A percentile compares a stretch with the other conserved stretches of the same genome.
phyloP scores from a whole-genome alignment of 192 early-diverging fungal genomes.

The Backusella circina region DNA sequence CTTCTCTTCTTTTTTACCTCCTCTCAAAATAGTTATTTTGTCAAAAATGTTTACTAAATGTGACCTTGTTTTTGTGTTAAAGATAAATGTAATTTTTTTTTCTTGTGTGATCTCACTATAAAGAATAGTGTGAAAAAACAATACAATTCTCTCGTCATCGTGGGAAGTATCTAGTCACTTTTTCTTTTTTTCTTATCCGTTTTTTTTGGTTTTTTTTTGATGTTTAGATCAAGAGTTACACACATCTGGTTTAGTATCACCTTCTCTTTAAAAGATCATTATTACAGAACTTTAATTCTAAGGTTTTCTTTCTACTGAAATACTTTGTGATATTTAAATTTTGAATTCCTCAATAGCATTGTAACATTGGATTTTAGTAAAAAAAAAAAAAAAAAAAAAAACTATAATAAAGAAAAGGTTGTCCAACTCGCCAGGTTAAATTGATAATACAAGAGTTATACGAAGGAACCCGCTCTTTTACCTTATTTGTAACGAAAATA shows the following conservation, averaged over 20 bases:
- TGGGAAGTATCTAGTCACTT: background rate
- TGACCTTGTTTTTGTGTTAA: background rate
- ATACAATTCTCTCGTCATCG: background rate
- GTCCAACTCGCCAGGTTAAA: background rate
- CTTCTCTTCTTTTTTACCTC: background rate
- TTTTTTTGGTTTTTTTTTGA: too few relatives aligned
- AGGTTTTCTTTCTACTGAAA: background rate
- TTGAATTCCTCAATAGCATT: background rate
- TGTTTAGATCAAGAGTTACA: background rate
- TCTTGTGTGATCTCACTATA: background rate
- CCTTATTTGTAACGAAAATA: background rate
- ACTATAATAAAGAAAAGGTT: too few relatives aligned
- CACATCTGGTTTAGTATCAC: background rate
- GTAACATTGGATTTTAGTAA: background rate
- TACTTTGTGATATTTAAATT: background rate
- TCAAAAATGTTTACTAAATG: background rate
- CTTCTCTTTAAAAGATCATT: background rate
- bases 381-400: too few relatives aligned
- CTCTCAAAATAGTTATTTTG: background rate
- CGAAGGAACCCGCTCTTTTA: background rate
- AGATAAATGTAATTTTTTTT: background rate
- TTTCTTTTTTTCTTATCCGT: background rate
- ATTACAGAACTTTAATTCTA: background rate
- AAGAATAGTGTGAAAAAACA: background rate
- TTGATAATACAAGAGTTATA: background rate